Percentiles rank a stretch among this genome's conserved stretches.
These are phyloP conservation scores for Rehmannia glutinosa DNA, from an alignment of 257 asterid genomes.

Conservation along the genomic window DNA sequence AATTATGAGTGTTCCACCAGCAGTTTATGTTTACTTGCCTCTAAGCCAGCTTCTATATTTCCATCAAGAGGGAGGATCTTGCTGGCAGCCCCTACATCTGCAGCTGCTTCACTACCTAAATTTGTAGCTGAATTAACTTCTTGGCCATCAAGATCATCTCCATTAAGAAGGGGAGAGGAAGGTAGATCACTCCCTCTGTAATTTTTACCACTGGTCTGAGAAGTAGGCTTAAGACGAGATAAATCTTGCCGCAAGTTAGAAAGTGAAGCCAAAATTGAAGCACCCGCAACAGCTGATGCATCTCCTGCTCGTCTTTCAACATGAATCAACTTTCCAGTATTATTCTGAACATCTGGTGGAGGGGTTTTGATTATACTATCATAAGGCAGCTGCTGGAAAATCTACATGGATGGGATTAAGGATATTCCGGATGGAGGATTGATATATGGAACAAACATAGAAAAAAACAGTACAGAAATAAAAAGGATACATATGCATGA, in stretches of 20 bases:
- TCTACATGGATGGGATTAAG: conserved; percentile 49
- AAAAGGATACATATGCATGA: conserved; percentile 84
- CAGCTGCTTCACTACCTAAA: conserved; percentile 44
- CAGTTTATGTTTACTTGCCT: conserved; percentile 48
- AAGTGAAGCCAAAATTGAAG: conserved; percentile 90
- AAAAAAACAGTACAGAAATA: not conserved
- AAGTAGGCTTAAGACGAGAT: conserved; percentile 52
- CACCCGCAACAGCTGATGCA: conserved; percentile 85
- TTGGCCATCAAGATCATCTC: conserved; percentile 70
- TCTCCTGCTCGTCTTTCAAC: conserved; percentile 76
- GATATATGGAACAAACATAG: conserved; percentile 1
- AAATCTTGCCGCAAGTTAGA: conserved; percentile 59
- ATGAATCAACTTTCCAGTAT: conserved; percentile 46
- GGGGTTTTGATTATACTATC: conserved; percentile 59
- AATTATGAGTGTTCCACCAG: conserved; percentile 14
- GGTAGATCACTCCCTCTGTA: conserved; percentile 47
- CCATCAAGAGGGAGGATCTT: conserved; percentile 51
- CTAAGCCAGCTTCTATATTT: conserved; percentile 46
- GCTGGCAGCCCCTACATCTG: conserved; percentile 47
- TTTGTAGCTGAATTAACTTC: conserved; percentile 66
- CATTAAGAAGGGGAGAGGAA: conserved; percentile 54
- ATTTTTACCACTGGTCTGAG: conserved; percentile 54
- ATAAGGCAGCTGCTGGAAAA: conserved; percentile 63
- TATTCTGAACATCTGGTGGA: conserved; percentile 63
- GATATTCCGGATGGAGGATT: conserved; percentile 25